Evolutionary conservation across 495 filamentous ascomycete species (phyloP), one percentile per base, ranked within the genome.

Genomic region (Aspergillus nidulans): DNA sequence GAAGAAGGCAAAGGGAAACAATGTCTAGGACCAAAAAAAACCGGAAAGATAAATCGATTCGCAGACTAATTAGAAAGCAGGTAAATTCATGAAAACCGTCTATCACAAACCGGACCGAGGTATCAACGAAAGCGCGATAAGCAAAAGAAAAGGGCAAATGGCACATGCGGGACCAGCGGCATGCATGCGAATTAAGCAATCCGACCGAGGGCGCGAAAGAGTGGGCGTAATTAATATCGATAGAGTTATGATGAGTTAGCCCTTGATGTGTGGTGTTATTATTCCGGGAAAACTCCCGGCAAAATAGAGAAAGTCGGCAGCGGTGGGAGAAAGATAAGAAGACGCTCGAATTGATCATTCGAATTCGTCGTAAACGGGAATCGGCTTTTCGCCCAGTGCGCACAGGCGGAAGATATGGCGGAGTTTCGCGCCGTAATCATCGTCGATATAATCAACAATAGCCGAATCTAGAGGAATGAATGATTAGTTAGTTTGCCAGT

Each of bases 351-450:
- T 40, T 47, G 20, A n/a, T 59, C 66, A 69, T 57, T 72, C 68
- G 49, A 71, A 73, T 44, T 74, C 64, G 52, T 78, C 74, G 40
- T 74, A 71, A 44, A 79, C 77, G 6, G 78, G 73, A 39, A 79
- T 72, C 4, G 78, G 78, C 59, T 77, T 76, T 65, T 81, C 78
- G 43, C 69, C 76, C 58, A 81, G 63, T 1, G 76, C 77, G 59
- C 65, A 67, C n/a, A 81, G 64, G 4, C 78, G 77, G 69, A 81
- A 81, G 40, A 81, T 77, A 63, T 81, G 78, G 20, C 78, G 69
- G 18, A 67, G 71, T 57, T 75, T 74, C 36, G 66, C 71, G 34
- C 73, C 69, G 44, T 67, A 64, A 26, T 78, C 73, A 8, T 75
- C 71, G 54, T 77, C 74, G 28, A 80, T 61, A 61, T 80, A 81